Evolutionary conservation across 2,329 filamentous ascomycete species (phyloP).

Genomic region (Fusarium sp.): DNA sequence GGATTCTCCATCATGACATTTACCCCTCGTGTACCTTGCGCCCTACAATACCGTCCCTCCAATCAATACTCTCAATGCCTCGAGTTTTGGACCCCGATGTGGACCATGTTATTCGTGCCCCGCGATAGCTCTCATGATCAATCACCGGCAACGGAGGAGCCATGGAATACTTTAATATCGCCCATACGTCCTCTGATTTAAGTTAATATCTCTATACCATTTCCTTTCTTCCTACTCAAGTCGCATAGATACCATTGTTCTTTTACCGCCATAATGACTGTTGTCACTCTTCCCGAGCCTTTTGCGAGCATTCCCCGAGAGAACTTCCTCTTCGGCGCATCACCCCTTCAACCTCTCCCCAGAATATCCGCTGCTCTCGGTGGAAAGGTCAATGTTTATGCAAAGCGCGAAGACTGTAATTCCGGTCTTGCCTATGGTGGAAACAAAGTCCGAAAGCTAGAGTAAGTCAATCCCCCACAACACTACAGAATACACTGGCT

Average conservation of each 20-base stretch:
- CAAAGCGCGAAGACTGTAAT: conserved; percentile 79
- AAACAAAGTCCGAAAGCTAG: conserved; percentile 77
- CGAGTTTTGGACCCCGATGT: conserved; percentile 22
- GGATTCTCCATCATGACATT: conserved; percentile 21
- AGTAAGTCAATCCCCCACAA: conserved; percentile 54
- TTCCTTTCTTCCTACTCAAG: not conserved
- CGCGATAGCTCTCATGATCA: conserved; percentile 36
- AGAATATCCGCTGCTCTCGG: conserved; percentile 72
- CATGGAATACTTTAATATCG: conserved; percentile 8
- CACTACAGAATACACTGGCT: not conserved
- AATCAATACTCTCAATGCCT: conserved; percentile 14
- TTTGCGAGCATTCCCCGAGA: conserved; percentile 73
- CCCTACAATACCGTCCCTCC: conserved; percentile 26
- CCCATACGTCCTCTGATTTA: not conserved
- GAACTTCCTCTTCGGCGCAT: conserved; percentile 73
- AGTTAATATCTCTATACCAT: not conserved
- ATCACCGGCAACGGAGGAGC: conserved; percentile 35
- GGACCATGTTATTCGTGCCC: conserved; percentile 32
- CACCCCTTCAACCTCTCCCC: conserved; percentile 75
- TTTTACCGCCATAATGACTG: conserved; percentile 44
- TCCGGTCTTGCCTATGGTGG: conserved; percentile 75
- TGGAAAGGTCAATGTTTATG: conserved; percentile 72
- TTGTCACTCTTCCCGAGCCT: conserved; percentile 66
- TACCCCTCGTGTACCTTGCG: conserved; percentile 43
- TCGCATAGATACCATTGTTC: conserved; percentile 8